Conservation (phyloP, 306 rosid species). For the Begonia masoniana region DNA sequence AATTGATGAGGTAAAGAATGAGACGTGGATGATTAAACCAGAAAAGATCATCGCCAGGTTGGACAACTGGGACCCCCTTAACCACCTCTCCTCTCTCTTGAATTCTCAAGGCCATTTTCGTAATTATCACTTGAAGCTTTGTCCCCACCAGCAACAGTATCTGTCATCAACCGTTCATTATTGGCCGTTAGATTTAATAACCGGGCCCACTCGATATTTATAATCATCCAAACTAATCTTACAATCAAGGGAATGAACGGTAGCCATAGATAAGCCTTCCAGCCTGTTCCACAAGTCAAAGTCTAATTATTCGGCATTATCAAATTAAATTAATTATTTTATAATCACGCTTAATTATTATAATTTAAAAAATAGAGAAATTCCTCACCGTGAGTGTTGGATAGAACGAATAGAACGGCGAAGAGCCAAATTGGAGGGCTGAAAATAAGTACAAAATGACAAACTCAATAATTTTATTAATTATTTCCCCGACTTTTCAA, state of each 20-base stretch:
- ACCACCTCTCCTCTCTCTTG: conserved; percentile 70
- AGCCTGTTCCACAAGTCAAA: conserved; percentile 28
- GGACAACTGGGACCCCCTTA: conserved; percentile 65
- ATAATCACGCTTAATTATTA: too few relatives aligned
- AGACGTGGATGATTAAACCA: conserved; percentile 72
- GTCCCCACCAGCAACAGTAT: conserved; percentile 67
- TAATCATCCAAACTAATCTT: conserved; percentile 13
- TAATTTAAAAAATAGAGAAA: too few relatives aligned
- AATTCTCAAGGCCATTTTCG: conserved; percentile 71
- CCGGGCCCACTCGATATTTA: too few relatives aligned
- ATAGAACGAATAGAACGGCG: conserved; percentile 58
- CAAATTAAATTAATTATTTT: background rate
- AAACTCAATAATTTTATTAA: background rate
- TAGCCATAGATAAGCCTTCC: conserved; percentile 65
- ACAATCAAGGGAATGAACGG: conserved; percentile 82
- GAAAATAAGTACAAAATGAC: background rate
- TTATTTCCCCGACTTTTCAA: too few relatives aligned
- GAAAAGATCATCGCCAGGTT: conserved; percentile 71
- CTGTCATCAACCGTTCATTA: conserved; percentile 16
- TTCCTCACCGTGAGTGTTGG: conserved; percentile 63
- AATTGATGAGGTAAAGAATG: conserved; percentile 67
- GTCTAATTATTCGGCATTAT: conserved; percentile 2
- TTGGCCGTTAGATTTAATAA: background rate
- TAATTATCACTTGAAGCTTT: conserved; percentile 75
- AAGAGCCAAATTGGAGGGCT: conserved; percentile 83